Evolutionary conservation across 352 stramenopile species (phyloP), one percentile per base, ranked within the genome.

Genomic region (Globisporangium nodosum): DNA sequence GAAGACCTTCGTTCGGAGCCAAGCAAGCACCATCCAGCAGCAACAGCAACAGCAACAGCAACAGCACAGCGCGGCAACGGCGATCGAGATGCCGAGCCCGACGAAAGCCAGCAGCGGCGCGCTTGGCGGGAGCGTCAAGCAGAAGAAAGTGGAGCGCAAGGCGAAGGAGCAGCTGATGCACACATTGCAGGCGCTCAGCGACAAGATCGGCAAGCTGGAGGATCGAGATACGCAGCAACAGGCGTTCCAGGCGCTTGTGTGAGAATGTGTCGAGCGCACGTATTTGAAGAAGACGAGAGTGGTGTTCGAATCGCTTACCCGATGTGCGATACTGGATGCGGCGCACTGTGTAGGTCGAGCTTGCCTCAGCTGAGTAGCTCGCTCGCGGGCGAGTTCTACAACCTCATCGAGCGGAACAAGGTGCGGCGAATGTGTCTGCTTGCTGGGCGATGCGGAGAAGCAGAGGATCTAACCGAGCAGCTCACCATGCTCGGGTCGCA

Each of bases 181-280:
- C 20, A 69, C 65, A 24, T 67, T 87, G 33, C 66, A 42, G 8
- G 71, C 74, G 21, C 58, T 88, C 4, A 84, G 72, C 47, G 56
- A 69, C 24, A 52, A 69, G 53, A 76, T 90, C n/a, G 70, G 73
- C 7, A 78, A 75, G 13, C 64, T 90, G 5, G 77, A 90, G 57
- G 77, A 90, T 43, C 71, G 73, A 18, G 80, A 90, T 47, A 90
- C 77, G 1, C 79, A 89, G 52, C 79, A 86, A 8, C 71, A 78
- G 65, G 73, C 80, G 5, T 88, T 88, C 40, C 56, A 63, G 1
- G 64, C 59, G 0, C 63, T 87, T 13, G 57, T 88, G 77, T 88
- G 12, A 9, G 20, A 48, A 54, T 45, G 21, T 43, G 27, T 54
- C 9, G 33, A 37, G 33, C 4, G 33, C 6, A 37, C 5, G 37